These are phyloP conservation scores for Rosa lucieae DNA, from an alignment of 306 rosid species.

Conservation along the genomic window DNA sequence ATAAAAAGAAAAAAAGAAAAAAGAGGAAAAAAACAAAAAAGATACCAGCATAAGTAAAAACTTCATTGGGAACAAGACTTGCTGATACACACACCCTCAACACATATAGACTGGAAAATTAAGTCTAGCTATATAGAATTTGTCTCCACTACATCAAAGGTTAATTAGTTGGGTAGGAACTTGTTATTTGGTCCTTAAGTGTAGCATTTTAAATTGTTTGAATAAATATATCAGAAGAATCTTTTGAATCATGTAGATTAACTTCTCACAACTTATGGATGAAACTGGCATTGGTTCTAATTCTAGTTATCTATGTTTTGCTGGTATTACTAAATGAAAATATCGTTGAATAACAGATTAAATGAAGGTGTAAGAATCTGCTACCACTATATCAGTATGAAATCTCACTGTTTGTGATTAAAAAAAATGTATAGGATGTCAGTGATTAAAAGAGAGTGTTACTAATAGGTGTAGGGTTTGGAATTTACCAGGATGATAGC, in stretches of 20 bases:
- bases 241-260: background rate
- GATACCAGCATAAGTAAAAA: background rate
- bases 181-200: background rate
- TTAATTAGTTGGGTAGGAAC: background rate
- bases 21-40: too few relatives aligned
- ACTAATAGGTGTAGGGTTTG: background rate
- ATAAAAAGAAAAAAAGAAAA: too few relatives aligned
- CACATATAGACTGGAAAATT: too few relatives aligned
- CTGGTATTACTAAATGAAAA: background rate
- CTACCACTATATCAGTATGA: background rate
- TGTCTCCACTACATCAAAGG: background rate
- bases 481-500: slow-evolving; percentile 40
- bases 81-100: too few relatives aligned
- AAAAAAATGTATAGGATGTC: background rate
- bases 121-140: background rate
- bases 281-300: too few relatives aligned
- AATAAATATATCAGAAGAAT: background rate
- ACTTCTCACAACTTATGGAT: too few relatives aligned
- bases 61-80: too few relatives aligned
- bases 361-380: background rate
- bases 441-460: background rate
- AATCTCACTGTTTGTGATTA: background rate
- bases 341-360: background rate
- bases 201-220: background rate
- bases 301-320: background rate